Evolutionary conservation across 192 early-diverging fungal genomes (phyloP), one percentile per base, ranked within the genome.

Genomic region (Rhizoclosmatium sp.): DNA sequence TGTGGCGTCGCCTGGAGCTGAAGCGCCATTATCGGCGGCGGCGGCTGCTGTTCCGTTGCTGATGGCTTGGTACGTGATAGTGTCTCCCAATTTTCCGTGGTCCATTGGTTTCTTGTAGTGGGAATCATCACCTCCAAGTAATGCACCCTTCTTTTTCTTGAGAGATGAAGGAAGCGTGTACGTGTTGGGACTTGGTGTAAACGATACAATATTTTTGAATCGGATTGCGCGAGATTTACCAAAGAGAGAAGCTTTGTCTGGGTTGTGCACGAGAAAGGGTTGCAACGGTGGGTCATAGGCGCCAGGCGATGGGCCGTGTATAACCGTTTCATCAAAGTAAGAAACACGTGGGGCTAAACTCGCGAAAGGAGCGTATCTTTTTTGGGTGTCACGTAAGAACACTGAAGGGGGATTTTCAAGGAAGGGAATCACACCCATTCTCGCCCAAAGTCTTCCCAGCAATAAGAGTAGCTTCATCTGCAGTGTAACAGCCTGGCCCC

Each of bases 401-500:
- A n/a, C 54, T 56, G 54, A n/a, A 56, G 54, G 31, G 5, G 60
- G 21, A 62, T 62, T 5, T 62, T 40, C 23, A 62, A 54, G 39
- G 46, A 65, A 64, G 23, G 31, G 31, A 12, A 16, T 16, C n/a
- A 19, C 81, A 86, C 88, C 88, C 84, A 56, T 82, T 72, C 56
- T 77, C 56, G 21, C 85, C 85, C 41, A 83, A 41, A n/a, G 80
- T 56, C 76, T 89, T 89, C 3, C 88, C 88, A 2, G 83, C 83
- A 58, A 82, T 56, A 47, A 85, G 69, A 2, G 78, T 78, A 12
- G 78, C 59, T 39, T 82, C 84, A 65, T 89, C 86, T 40, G 73
- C 59, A 16, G 84, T 85, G 79, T 89, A 89, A 77, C 86, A 86
- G 14, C 88, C 88, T 39, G 88, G 88, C 1, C 88, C 88, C 16